Evolutionary conservation across 495 filamentous ascomycete species (phyloP).

Genomic region (Lindgomyces ingoldianus): DNA sequence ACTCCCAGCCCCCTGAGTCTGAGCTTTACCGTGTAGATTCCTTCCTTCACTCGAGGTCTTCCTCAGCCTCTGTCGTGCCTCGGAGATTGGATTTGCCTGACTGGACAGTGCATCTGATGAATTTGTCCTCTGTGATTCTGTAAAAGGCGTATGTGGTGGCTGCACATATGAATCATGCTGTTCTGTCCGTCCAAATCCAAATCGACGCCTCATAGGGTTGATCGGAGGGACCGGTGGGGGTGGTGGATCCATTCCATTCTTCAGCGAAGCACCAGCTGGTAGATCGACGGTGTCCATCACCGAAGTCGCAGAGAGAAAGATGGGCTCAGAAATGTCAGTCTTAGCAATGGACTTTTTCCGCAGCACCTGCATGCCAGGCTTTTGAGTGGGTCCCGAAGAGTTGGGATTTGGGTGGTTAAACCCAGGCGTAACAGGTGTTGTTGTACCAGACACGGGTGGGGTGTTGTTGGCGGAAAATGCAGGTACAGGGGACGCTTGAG

Average conservation of each 20-base stretch:
- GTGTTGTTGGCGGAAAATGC: constrained; percentile 61
- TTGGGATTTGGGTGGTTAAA: constrained; percentile 32
- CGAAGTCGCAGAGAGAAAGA: constrained; percentile 74
- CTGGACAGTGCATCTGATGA: constrained; percentile 32
- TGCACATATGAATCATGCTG: constrained; percentile 18
- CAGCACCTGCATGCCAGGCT: constrained; percentile 35
- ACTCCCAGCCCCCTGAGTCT: constrained; percentile 22
- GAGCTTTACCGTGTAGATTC: constrained; percentile 27
- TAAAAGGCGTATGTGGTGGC: constrained; percentile 24
- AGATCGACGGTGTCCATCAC: constrained; percentile 57
- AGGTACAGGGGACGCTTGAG: constrained; percentile 43
- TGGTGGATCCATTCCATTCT: constrained; percentile 43
- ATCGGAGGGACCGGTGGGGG: constrained; percentile 45
- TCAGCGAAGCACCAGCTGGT: constrained; percentile 45
- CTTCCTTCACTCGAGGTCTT: constrained; percentile 38
- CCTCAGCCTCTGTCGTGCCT: constrained; percentile 21
- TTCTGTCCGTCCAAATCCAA: constrained; percentile 35
- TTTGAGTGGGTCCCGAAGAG: constrained; percentile 37
- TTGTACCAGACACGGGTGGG: constrained; percentile 52
- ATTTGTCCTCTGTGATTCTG: constrained; percentile 27
- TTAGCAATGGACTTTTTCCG: constrained; percentile 71
- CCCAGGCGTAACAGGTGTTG: constrained; percentile 40
- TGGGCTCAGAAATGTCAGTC: constrained; percentile 79
- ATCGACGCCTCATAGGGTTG: constrained; percentile 44
- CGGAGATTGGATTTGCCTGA: constrained; percentile 6